Base-by-base conservation (phyloP, 495 filamentous ascomycete genomes). In the Letharia lupina region DNA sequence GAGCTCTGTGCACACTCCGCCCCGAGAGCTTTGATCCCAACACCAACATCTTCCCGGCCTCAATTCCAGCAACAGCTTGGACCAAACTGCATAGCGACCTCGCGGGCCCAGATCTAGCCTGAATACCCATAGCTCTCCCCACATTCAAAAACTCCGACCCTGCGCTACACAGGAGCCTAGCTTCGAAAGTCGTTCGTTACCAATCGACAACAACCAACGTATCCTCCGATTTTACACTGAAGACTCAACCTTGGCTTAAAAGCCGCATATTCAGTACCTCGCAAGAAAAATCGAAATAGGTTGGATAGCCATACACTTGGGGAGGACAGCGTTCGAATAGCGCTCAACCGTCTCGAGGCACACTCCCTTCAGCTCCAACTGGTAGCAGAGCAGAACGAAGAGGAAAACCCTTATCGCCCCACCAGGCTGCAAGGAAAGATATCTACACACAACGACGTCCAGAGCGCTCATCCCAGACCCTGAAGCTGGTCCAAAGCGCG, bases 151-250 rank as follows among this genome's bases (percentile, higher is more conserved):
- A 2, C 4, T 57, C 54, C 54, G 54, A 57, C 23, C 52, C 52
- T 56, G 12, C 28, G 35, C 52, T 5, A 33, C 52, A 57, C 12
- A 35, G 28, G 16, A 33, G 33, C n/a, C 15, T 57, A 18, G 33
- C 54, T 37, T 57, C 54, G 11, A 37, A 37, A 37, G 54, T 37
- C 54, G 54, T 57, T 57, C 54, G 54, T 57, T 57, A 57, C 54
- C 54, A 16, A 57, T 33, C 54, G 0, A 39, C 13, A 16, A 1
- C 28, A 9, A n/a, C 15, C 54, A 20, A 35, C 54, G 1, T 9
- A 57, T 37, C 16, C 54, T 57, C 54, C 33, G 5, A 3, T 35
- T 37, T 16, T 33, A 57, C 33, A 20, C 31, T 37, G 4, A 56
- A 56, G 31, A 56, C 28, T 7, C 16, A 2, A 3, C n/a, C 20